Percentiles rank a stretch among this genome's conserved stretches.
Evolutionary conservation across 1,284 basidiomycete genomes (phyloP).

Genomic region (Sanghuangporus baumii): DNA sequence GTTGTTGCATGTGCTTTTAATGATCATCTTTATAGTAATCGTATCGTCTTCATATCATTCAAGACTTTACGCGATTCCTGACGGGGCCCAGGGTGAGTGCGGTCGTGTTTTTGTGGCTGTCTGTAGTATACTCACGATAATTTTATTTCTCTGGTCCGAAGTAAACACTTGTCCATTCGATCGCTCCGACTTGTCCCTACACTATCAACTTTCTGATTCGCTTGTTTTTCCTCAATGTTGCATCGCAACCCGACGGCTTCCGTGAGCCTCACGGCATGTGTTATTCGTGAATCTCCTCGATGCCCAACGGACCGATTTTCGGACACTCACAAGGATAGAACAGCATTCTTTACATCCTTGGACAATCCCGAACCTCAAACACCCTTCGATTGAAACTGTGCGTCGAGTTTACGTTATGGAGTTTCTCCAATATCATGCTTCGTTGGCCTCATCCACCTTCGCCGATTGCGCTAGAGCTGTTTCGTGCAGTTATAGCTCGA

Average conservation of each 20-base stretch:
- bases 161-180: not conserved
- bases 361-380: not conserved
- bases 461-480: not conserved
- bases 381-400: not conserved
- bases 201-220: not conserved
- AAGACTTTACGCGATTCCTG: too few species aligned
- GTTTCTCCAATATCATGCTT: not conserved
- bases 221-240: not conserved
- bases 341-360: not conserved
- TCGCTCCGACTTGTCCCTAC: not conserved
- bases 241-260: not conserved
- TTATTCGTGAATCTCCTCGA: not conserved
- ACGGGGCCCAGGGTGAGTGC: too few species aligned
- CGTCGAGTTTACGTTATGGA: not conserved
- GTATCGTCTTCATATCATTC: too few species aligned
- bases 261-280: not conserved
- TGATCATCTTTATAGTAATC: too few species aligned
- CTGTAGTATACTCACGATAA: too few species aligned
- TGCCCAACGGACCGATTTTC: not conserved
- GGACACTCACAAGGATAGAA: not conserved
- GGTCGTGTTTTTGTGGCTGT: too few species aligned
- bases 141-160: too few species aligned
- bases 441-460: not conserved
- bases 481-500: not conserved
- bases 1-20: too few species aligned